Evolutionary conservation across 2,329 filamentous ascomycete species (phyloP).

Genomic region (Penicillium sp.): DNA sequence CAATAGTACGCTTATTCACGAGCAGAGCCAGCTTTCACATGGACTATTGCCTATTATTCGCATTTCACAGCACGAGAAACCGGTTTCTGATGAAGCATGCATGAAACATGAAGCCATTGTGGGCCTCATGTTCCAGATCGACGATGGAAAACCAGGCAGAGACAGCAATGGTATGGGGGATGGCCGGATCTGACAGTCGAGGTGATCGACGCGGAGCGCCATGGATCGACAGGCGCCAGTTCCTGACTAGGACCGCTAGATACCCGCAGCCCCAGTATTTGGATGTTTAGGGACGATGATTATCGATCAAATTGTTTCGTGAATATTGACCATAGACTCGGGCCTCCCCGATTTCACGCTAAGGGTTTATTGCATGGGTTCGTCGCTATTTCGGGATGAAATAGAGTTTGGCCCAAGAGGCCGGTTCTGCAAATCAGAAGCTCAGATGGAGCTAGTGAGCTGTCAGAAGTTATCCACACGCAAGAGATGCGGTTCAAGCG

Average conservation of each 20-base stretch:
- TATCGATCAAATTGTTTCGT: too few relatives aligned
- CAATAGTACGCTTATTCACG: neutral
- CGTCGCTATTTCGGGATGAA: neutral
- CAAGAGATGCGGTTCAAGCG: conserved; percentile 1
- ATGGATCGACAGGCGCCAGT: conserved; percentile 10
- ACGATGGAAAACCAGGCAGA: neutral
- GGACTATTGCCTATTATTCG: conserved; percentile 1
- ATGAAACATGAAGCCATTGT: neutral
- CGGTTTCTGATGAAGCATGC: neutral
- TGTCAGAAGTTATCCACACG: conserved; percentile 9
- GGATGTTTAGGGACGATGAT: neutral
- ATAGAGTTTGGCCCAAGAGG: conserved; percentile 4
- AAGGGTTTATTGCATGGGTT: neutral
- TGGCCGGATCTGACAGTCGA: conserved; percentile 6
- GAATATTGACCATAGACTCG: neutral
- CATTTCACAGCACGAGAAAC: neutral
- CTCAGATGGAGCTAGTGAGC: conserved; percentile 1
- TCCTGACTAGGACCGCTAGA: neutral
- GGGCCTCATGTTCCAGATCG: neutral
- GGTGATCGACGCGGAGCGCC: conserved; percentile 10
- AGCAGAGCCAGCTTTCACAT: neutral
- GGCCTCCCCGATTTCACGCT: neutral
- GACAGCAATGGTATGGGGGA: neutral
- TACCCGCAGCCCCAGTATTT: neutral
- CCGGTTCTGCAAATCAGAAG: conserved; percentile 4